Conservation (phyloP, 768 basidiomycete species). For the Tricholoma terreum region DNA sequence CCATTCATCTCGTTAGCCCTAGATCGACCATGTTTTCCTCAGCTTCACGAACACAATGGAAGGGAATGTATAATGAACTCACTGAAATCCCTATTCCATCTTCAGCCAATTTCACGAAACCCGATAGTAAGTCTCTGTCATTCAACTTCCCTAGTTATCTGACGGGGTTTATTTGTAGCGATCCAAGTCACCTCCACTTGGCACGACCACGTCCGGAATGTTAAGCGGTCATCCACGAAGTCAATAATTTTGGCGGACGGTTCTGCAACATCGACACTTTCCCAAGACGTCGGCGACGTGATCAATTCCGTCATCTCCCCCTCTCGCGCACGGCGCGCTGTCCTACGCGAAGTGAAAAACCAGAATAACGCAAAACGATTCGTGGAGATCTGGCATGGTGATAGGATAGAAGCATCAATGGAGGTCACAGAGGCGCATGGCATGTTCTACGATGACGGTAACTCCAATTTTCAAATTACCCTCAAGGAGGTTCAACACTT, state of each 20-base stretch:
- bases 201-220: conserved; percentile 49
- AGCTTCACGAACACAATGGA: background rate
- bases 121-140: conserved; percentile 12
- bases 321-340: conserved; percentile 37
- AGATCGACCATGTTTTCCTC: background rate
- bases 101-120: conserved; percentile 31
- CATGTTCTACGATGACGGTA: conserved; percentile 63
- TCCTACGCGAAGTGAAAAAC: conserved; percentile 41
- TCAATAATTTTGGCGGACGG: conserved; percentile 28
- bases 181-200: conserved; percentile 45
- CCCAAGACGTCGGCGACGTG: conserved; percentile 38
- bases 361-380: conserved; percentile 45
- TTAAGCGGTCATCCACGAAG: conserved; percentile 43
- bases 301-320: conserved; percentile 43
- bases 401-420: conserved; percentile 40
- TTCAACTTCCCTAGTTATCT: background rate
- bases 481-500: background rate
- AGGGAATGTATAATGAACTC: conserved; percentile 33
- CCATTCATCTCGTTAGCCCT: background rate
- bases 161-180: conserved; percentile 19
- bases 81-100: conserved; percentile 39
- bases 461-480: background rate
- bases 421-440: conserved; percentile 61
- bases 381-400: conserved; percentile 57
- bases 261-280: conserved; percentile 18